These are phyloP conservation scores for Mrakia hoshinonis DNA, from an alignment of 768 basidiomycete genomes.

Conservation along the genomic window DNA sequence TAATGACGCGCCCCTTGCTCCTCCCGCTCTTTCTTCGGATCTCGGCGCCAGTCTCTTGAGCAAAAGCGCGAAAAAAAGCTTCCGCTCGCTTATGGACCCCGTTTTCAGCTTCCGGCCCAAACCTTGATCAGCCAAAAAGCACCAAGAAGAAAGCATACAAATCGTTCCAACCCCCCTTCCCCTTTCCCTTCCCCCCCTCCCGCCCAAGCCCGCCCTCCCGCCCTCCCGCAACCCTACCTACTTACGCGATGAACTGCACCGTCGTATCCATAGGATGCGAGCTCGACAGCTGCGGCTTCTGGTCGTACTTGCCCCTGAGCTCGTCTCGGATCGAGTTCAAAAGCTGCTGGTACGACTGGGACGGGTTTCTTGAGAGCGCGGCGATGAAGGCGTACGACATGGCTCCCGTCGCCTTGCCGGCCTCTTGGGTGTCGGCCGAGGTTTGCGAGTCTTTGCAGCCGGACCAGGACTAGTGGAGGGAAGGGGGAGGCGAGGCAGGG, in stretches of 20 bases:
- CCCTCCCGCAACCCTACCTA: too few species aligned
- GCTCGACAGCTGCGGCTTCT: slow-evolving; percentile 44
- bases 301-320: slow-evolving; percentile 36
- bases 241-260: background rate
- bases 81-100: too few species aligned
- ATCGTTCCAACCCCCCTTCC: too few species aligned
- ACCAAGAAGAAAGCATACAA: too few species aligned
- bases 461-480: slow-evolving; percentile 36
- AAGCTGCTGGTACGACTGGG: slow-evolving; percentile 38
- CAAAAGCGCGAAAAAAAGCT: too few species aligned
- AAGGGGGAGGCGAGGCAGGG: background rate
- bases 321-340: slow-evolving; percentile 28
- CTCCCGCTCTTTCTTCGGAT: too few species aligned
- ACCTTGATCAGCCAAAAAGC: too few species aligned
- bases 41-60: too few species aligned
- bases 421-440: slow-evolving; percentile 46
- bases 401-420: slow-evolving; percentile 46
- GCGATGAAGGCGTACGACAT: slow-evolving; percentile 43
- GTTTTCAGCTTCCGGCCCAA: too few species aligned
- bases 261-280: slow-evolving; percentile 36
- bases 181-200: too few species aligned
- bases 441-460: slow-evolving; percentile 46
- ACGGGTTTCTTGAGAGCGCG: slow-evolving; percentile 41
- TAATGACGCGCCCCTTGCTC: too few species aligned
- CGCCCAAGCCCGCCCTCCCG: too few species aligned